Percentiles rank a stretch among this genome's conserved stretches.
Conservation (phyloP, 306 rosid genomes). For the Acacia melanoxylon region DNA sequence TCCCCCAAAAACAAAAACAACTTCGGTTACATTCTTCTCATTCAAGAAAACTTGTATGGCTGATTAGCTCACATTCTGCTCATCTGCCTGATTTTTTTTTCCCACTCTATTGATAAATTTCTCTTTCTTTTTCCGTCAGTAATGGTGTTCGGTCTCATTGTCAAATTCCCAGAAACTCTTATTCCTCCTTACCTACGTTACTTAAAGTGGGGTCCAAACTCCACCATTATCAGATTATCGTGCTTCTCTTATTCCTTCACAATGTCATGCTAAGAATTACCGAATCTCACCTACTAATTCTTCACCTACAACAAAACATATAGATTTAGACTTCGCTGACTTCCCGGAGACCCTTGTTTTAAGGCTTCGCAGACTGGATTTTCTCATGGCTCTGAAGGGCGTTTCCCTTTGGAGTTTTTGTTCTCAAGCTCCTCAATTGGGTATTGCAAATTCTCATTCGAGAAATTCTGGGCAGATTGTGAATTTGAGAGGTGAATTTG, state of each 20-base stretch:
- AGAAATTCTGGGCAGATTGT: constrained; percentile 25
- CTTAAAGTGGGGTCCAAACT: not conserved
- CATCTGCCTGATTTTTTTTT: constrained; percentile 36
- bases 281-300: constrained; percentile 39
- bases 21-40: not conserved
- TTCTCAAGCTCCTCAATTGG: constrained; percentile 35
- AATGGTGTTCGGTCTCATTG: not conserved
- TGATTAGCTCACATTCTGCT: constrained; percentile 42
- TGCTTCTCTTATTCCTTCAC: constrained; percentile 40
- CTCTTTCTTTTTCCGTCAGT: not conserved
- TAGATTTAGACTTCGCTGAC: constrained; percentile 26
- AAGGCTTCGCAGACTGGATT: constrained; percentile 28
- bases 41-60: constrained; percentile 27
- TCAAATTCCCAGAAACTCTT: not conserved
- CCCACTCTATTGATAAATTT: not conserved
- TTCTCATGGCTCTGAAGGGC: constrained; percentile 54
- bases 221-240: constrained; percentile 27
- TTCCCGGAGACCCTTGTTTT: constrained; percentile 20
- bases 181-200: not conserved
- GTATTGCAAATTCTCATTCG: constrained; percentile 38
- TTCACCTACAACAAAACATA: constrained; percentile 41
- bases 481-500: constrained; percentile 42
- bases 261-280: constrained; percentile 49
- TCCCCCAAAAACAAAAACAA: not conserved
- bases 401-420: constrained; percentile 42